These are phyloP conservation scores for Jackrogersella multiformis DNA, from an alignment of 495 filamentous ascomycete species.

Conservation along the genomic window DNA sequence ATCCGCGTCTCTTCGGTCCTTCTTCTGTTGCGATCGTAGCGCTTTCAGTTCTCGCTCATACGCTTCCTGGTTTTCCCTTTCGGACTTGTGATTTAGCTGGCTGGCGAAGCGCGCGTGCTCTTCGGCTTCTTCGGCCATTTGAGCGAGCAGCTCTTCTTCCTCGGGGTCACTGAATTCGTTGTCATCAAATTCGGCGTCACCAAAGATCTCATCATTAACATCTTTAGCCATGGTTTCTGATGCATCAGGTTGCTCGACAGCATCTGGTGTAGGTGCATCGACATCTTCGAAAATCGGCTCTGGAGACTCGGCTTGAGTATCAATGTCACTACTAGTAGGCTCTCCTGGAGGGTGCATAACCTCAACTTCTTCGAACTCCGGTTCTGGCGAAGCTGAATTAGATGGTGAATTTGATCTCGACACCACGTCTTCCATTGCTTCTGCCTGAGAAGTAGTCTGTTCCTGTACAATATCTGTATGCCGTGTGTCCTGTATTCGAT, in stretches of 20 bases:
- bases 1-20: constrained; percentile 93
- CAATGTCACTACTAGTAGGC: constrained; percentile 24
- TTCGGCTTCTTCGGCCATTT: constrained; percentile 87
- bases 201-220: constrained; percentile 47
- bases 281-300: constrained; percentile 67
- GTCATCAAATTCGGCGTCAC: constrained; percentile 55
- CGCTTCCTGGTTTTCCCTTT: constrained; percentile 70
- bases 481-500: constrained; percentile 24
- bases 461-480: constrained; percentile 52
- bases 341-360: constrained; percentile 36
- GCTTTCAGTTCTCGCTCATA: constrained; percentile 89
- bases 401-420: constrained; percentile 11
- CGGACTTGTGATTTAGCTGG: constrained; percentile 75
- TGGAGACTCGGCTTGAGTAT: constrained; percentile 47
- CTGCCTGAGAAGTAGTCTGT: constrained; percentile 49
- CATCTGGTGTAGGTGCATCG: constrained; percentile 17
- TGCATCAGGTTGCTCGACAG: constrained; percentile 6
- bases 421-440: constrained; percentile 8
- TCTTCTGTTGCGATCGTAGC: constrained; percentile 91
- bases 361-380: constrained; percentile 47
- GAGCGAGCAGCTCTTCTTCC: constrained; percentile 85
- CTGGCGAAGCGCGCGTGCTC: constrained; percentile 93
- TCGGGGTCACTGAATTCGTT: constrained; percentile 80
- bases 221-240: constrained; percentile 9
- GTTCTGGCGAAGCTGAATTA: constrained; percentile 40